Evolutionary conservation across 2,329 filamentous ascomycete genomes (phyloP), one percentile per base, ranked within the genome.

Genomic region (Fusarium pseudoanthophilum): DNA sequence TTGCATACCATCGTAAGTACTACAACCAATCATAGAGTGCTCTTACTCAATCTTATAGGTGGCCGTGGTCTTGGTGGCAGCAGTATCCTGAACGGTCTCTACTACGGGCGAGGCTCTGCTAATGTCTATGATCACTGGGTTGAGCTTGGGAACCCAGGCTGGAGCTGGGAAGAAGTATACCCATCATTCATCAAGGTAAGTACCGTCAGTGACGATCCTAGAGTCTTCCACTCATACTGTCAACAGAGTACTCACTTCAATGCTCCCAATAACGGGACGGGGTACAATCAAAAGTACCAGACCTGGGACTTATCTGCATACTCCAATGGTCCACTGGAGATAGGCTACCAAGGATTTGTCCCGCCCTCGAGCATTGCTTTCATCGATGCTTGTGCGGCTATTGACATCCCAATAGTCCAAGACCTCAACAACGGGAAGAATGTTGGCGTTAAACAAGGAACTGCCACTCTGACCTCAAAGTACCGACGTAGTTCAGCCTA

Each of bases 61-160:
- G 64, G 66, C 0, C 60, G 60, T 10, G 66, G 66, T 7, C 37
- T 68, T 2, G 66, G 66, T 11, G 64, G 66, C 1, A 68, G 64
- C 6, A 68, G 66, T 2, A 62, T 68, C 39, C 66, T 68, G 0
- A 68, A 68, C 10, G 64, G 66, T 1, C 67, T 68, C n/a, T 68
- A 68, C 11, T 68, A 68, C 30, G 66, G 66, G 0, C 49, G 66
- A 4, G 66, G 66, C 8, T 68, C 56, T 10, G 66, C 66, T 8
- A 62, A 65, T 6, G 56, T 68, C 11, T 68, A 68, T 13, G 56
- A 68, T 20, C 49, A 68, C 7, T 68, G 66, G 66, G 64, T 68
- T 1, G 53, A 32, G 16, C 53, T 51, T 26, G 64, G 66, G 4
- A 68, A 68, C 2, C 64, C 64, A 4, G 65, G 65, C 4, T 68